Evolutionary conservation across 2,329 filamentous ascomycete genomes (phyloP).

Genomic region (Alternaria sp.): DNA sequence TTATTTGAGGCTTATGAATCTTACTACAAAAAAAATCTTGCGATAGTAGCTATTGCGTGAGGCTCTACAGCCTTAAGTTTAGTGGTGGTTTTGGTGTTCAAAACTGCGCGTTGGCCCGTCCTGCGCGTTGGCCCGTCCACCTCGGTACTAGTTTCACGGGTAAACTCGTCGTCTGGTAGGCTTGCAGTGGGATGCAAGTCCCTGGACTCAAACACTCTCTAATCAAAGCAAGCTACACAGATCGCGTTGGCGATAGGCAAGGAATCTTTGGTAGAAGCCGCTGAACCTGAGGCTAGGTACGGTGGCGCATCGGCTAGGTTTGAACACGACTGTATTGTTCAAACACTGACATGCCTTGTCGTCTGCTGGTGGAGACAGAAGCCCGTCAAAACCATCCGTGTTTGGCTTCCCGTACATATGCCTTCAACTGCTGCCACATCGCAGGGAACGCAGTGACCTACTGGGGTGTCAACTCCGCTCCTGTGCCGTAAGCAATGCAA

Average conservation of each 20-base stretch:
- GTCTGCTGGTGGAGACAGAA: conserved; percentile 22
- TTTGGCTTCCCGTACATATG: conserved; percentile 24
- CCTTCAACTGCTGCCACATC: conserved; percentile 5
- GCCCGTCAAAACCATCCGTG: conserved; percentile 20
- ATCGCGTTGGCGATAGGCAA: not conserved
- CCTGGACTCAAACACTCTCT: not conserved
- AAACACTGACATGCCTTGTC: conserved; percentile 23
- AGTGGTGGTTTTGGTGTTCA: too few species aligned
- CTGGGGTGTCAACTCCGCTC: conserved; percentile 21
- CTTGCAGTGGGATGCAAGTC: not conserved
- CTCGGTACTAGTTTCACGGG: conserved; percentile 1
- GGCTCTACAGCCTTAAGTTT: too few species aligned
- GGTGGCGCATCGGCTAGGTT: not conserved
- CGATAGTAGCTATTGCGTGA: too few species aligned
- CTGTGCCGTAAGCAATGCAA: conserved; percentile 29
- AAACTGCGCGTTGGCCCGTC: too few species aligned
- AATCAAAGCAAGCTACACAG: not conserved
- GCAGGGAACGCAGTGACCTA: conserved; percentile 12
- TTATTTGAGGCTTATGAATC: too few species aligned
- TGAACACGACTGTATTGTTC: conserved; percentile 11
- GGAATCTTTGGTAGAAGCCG: not conserved
- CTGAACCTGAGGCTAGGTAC: not conserved
- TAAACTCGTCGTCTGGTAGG: not conserved
- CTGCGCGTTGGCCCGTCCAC: too few species aligned
- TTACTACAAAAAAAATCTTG: too few species aligned